Evolutionary conservation across 495 filamentous ascomycete genomes (phyloP).

Genomic region (Xylaria sp.): DNA sequence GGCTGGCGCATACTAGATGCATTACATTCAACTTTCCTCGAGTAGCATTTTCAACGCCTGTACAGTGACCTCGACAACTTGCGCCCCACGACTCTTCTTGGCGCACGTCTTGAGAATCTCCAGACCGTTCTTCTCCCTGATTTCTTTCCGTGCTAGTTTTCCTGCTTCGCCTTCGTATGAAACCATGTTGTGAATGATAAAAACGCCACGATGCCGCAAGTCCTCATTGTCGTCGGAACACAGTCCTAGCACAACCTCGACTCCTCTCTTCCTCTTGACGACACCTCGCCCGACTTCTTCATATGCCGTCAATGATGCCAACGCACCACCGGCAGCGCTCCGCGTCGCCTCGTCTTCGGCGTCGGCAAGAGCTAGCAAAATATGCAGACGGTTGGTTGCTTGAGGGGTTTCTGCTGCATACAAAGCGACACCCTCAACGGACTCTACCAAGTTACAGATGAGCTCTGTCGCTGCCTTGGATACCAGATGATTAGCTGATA

Average conservation of each 20-base stretch:
- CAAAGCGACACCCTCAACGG: conserved; percentile 72
- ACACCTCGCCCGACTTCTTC: conserved; percentile 74
- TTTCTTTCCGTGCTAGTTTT: conserved; percentile 51
- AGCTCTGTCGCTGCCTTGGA: conserved; percentile 87
- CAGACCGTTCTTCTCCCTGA: conserved; percentile 60
- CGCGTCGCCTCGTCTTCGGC: conserved; percentile 80
- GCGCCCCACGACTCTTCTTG: conserved; percentile 66
- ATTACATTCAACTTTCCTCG: conserved; percentile 39
- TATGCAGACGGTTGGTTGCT: conserved; percentile 75
- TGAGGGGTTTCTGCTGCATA: conserved; percentile 74
- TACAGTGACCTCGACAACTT: conserved; percentile 69
- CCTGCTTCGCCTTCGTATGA: conserved; percentile 59
- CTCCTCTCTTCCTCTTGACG: conserved; percentile 69
- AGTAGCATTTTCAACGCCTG: conserved; percentile 68
- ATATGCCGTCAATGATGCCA: conserved; percentile 82
- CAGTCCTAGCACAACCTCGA: conserved; percentile 72
- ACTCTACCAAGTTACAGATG: conserved; percentile 88
- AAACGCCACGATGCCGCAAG: conserved; percentile 77
- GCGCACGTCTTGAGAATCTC: conserved; percentile 67
- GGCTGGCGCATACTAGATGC: not conserved
- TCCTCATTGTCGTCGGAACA: conserved; percentile 79
- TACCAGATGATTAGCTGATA: conserved; percentile 76
- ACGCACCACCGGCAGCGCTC: conserved; percentile 83
- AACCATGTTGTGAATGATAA: conserved; percentile 72
- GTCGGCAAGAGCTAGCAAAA: conserved; percentile 86